Conservation (phyloP, 345 rosid genomes). For the Triadica sebifera region DNA sequence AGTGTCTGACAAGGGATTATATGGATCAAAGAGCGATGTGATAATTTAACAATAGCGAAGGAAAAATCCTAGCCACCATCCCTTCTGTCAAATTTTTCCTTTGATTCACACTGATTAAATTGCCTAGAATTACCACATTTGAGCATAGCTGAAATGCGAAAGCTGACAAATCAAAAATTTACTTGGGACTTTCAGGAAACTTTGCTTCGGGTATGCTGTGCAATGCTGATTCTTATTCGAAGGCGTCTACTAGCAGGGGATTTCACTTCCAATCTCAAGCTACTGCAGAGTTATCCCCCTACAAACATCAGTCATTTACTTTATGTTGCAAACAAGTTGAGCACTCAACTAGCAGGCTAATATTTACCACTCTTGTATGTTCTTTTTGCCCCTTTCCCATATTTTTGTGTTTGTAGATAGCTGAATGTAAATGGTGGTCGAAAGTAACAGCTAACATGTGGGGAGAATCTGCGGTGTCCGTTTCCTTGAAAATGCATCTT, state of each 20-base stretch:
- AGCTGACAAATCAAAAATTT: slow-evolving; percentile 4
- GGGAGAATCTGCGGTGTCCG: background rate
- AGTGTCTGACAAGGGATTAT: background rate
- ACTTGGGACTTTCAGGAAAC: slow-evolving; percentile 60
- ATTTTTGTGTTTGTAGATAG: slow-evolving; percentile 20
- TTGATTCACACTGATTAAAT: background rate
- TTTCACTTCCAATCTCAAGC: slow-evolving; percentile 76
- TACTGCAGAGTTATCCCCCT: slow-evolving; percentile 77
- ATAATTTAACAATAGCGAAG: background rate
- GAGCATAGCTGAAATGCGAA: background rate
- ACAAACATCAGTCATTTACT: slow-evolving; percentile 81
- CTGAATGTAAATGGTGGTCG: slow-evolving; percentile 30
- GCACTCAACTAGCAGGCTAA: slow-evolving; percentile 38
- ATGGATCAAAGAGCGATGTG: background rate
- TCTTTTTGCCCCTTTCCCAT: background rate
- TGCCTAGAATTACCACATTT: background rate
- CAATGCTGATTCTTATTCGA: slow-evolving; percentile 83
- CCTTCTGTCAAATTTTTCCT: background rate
- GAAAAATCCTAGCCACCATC: background rate
- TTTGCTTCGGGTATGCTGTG: slow-evolving; percentile 86
- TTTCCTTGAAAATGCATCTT: slow-evolving; percentile 1
- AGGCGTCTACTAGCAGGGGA: slow-evolving; percentile 85
- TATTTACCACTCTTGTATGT: background rate
- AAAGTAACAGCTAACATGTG: slow-evolving; percentile 17
- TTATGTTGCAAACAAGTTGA: slow-evolving; percentile 88